Evolutionary conservation across 1,284 basidiomycete species (phyloP).

Genomic region (Gymnopus androsaceus): DNA sequence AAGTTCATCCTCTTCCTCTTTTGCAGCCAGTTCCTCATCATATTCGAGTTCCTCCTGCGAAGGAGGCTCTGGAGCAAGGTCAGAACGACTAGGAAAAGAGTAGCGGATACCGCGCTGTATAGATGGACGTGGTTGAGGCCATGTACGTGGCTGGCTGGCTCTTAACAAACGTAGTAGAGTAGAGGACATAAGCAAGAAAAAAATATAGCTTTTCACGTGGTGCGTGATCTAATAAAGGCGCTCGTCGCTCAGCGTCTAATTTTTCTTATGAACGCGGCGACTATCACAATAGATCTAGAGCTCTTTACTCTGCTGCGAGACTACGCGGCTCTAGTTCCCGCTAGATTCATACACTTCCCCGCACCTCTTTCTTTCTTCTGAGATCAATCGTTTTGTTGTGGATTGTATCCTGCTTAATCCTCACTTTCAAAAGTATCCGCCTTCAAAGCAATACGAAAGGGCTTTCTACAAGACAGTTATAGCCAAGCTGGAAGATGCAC

Average conservation of each 20-base stretch:
- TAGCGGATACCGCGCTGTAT: slow-evolving; percentile 29
- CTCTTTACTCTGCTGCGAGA: slow-evolving; percentile 48
- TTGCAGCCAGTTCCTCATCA: slow-evolving; percentile 22
- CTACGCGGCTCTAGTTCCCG: slow-evolving; percentile 57
- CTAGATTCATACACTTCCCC: slow-evolving; percentile 44
- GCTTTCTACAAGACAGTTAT: slow-evolving; percentile 75
- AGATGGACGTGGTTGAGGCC: slow-evolving; percentile 25
- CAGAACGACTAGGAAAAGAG: slow-evolving; percentile 26
- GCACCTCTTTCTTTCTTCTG: slow-evolving; percentile 30
- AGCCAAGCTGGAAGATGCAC: slow-evolving; percentile 47
- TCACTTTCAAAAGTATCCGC: slow-evolving; percentile 59
- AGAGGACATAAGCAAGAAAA: slow-evolving; percentile 32
- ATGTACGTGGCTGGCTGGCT: slow-evolving; percentile 26
- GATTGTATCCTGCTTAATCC: slow-evolving; percentile 47
- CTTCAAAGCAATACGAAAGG: slow-evolving; percentile 60
- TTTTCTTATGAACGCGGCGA: not conserved
- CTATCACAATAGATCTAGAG: slow-evolving; percentile 22
- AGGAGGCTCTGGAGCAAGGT: slow-evolving; percentile 26
- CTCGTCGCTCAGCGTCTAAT: not conserved
- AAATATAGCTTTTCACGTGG: slow-evolving; percentile 29
- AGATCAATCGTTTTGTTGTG: slow-evolving; percentile 57
- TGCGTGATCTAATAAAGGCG: not conserved
- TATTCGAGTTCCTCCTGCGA: slow-evolving; percentile 22
- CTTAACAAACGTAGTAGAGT: slow-evolving; percentile 30
- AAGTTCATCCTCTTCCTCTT: slow-evolving; percentile 19